Evolutionary conservation across 2,329 filamentous ascomycete species (phyloP), one percentile per base, ranked within the genome.

Genomic region (Pleoardoris graminearum): DNA sequence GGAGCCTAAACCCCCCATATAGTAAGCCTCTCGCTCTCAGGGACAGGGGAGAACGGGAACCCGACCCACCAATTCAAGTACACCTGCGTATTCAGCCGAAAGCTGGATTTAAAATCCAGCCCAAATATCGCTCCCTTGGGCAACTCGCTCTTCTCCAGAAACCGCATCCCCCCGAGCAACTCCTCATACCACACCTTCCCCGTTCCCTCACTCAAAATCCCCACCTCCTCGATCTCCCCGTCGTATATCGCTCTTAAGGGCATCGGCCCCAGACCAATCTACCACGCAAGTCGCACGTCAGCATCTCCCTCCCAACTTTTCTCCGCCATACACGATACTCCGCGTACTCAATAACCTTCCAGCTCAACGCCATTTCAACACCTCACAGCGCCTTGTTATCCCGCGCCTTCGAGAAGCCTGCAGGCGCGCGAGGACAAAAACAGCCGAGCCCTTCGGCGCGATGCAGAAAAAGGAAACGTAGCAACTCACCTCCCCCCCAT

Each of bases 131-230:
- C 69, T 4, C 63, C 71, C 11, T 61, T 44, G 0, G 75, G 75
- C 41, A 76, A 42, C 27, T 74, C 67, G 0, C 59, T 48, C 22
- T 64, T 39, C 0, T 32, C 43, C 17, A 78, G 46, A 3, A 63
- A 25, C 16, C 58, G 57, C 22, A 76, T 45, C 0, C 74, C 76
- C 0, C 73, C 75, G 0, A 76, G 72, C 29, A 78, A 54, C 32
- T 72, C 53, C 14, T 76, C 73, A 55, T 76, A 77, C 76, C 76
- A 77, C 4, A 77, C 53, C 44, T 70, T 73, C 0, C 70, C 70
- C 11, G 75, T 76, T 19, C 48, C 69, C 21, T 61, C 50, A 7
- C 65, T 76, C 50, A 76, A 50, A n/a, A 74, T 43, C 0, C 65
- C 70, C 11, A 67, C 60, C 38, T 72, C 61, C 53, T 66, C 66